Conservation (phyloP, 345 rosid genomes). For the Geranium brycei region DNA sequence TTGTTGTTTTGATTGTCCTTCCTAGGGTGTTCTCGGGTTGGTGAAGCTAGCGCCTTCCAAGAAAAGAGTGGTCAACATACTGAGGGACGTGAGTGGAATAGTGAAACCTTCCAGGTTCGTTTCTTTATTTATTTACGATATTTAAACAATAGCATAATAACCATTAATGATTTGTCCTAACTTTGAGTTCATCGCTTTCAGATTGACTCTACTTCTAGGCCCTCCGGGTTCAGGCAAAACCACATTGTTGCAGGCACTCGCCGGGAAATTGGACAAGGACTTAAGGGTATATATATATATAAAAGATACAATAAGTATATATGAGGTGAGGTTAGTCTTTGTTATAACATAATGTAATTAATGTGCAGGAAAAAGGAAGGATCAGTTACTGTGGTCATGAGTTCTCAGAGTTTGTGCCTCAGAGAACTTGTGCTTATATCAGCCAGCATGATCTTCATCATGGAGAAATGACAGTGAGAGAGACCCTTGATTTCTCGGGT, state of each 20-base stretch:
- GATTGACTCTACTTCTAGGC: constrained; percentile 33
- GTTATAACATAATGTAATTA: neutral
- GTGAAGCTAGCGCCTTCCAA: constrained; percentile 24
- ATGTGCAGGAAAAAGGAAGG: constrained; percentile 21
- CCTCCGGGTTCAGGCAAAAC: constrained; percentile 36
- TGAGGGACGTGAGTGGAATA: constrained; percentile 22
- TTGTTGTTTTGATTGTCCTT: neutral
- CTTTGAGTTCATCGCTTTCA: neutral
- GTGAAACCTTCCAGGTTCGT: constrained; percentile 28
- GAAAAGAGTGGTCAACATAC: constrained; percentile 25
- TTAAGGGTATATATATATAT: constrained; percentile 16
- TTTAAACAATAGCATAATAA: no score
- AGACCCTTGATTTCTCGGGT: constrained; percentile 32
- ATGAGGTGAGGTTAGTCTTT: neutral
- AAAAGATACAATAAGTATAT: no score
- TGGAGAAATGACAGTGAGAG: constrained; percentile 37
- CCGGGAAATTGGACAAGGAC: constrained; percentile 21
- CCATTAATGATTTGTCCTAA: neutral
- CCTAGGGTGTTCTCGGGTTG: constrained; percentile 17
- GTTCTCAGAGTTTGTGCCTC: constrained; percentile 29
- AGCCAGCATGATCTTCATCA: constrained; percentile 33
- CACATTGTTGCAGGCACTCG: constrained; percentile 25
- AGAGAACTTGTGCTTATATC: constrained; percentile 33
- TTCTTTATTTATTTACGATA: neutral
- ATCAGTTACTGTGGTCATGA: constrained; percentile 36